Evolutionary conservation across 2,329 filamentous ascomycete genomes (phyloP).

Genomic region (Colletotrichum liaoningense): DNA sequence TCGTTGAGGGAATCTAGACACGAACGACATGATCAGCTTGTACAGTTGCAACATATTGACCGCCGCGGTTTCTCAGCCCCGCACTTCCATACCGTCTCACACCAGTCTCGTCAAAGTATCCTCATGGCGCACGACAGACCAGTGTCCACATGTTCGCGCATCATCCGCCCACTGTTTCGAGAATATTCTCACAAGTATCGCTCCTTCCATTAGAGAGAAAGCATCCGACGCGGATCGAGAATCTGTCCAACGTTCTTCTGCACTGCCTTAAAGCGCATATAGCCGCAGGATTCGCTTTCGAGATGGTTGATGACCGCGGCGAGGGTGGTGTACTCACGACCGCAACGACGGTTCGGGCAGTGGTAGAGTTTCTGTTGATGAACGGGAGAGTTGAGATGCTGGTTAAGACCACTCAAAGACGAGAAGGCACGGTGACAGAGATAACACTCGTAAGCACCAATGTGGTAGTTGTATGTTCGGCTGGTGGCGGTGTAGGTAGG

Average conservation of each 20-base stretch:
- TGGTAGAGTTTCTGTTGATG: slow-evolving; percentile 55
- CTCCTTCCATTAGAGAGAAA: background rate
- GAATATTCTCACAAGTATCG: too few species aligned
- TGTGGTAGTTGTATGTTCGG: slow-evolving; percentile 55
- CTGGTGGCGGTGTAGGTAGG: slow-evolving; percentile 50
- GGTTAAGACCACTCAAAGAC: slow-evolving; percentile 50
- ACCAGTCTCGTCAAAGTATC: background rate
- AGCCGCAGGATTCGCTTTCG: slow-evolving; percentile 56
- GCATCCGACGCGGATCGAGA: slow-evolving; percentile 10
- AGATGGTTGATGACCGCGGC: slow-evolving; percentile 55
- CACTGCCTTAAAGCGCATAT: slow-evolving; percentile 49
- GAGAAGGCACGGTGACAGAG: slow-evolving; percentile 61
- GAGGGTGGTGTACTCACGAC: slow-evolving; percentile 50
- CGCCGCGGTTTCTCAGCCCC: background rate
- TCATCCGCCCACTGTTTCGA: background rate
- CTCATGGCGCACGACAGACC: background rate
- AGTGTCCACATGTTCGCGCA: background rate
- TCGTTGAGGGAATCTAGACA: background rate
- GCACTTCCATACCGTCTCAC: background rate
- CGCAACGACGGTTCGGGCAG: slow-evolving; percentile 50
- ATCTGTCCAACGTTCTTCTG: slow-evolving; percentile 40
- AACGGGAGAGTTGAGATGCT: slow-evolving; percentile 64
- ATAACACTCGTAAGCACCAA: slow-evolving; percentile 60
- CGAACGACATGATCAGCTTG: background rate
- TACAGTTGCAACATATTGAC: background rate